Conservation (phyloP, 31 red algal species). For the Odonthalia washingtoniensis region DNA sequence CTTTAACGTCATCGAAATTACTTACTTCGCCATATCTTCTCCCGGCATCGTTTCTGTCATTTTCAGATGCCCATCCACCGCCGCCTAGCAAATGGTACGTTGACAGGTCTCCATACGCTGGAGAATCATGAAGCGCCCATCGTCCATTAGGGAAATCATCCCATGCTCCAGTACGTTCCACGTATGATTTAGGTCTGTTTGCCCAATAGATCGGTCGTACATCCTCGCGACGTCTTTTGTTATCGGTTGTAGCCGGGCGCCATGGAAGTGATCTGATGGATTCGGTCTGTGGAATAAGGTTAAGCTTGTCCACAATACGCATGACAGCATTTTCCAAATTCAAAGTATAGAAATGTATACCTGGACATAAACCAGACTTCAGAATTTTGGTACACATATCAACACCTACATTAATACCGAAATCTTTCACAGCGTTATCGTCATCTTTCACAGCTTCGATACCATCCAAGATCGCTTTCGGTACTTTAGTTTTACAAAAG, state of each 20-base stretch:
- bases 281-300: constrained; percentile 88
- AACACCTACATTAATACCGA: constrained; percentile 84
- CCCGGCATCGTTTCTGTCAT: constrained; percentile 52
- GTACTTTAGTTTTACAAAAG: constrained; percentile 95
- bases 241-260: constrained; percentile 93
- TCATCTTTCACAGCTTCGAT: constrained; percentile 95
- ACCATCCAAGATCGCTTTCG: constrained; percentile 73
- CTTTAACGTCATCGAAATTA: constrained; percentile 75
- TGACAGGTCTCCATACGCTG: constrained; percentile 88
- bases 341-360: constrained; percentile 98
- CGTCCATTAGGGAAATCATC: constrained; percentile 96
- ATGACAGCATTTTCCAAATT: constrained; percentile 96
- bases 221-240: constrained; percentile 84
- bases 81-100: constrained; percentile 89
- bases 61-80: constrained; percentile 78
- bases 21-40: constrained; percentile 84
- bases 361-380: constrained; percentile 80
- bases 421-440: constrained; percentile 96
- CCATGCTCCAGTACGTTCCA: constrained; percentile 94
- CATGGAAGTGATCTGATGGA: constrained; percentile 97
- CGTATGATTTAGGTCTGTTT: constrained; percentile 97
- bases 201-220: constrained; percentile 99
- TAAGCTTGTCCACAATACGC: constrained; percentile 91
- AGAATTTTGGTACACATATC: constrained; percentile 98
- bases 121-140: constrained; percentile 88